Evolutionary conservation across 441 rosid species (phyloP).

Genomic region (Pelargonium fulgidum): DNA sequence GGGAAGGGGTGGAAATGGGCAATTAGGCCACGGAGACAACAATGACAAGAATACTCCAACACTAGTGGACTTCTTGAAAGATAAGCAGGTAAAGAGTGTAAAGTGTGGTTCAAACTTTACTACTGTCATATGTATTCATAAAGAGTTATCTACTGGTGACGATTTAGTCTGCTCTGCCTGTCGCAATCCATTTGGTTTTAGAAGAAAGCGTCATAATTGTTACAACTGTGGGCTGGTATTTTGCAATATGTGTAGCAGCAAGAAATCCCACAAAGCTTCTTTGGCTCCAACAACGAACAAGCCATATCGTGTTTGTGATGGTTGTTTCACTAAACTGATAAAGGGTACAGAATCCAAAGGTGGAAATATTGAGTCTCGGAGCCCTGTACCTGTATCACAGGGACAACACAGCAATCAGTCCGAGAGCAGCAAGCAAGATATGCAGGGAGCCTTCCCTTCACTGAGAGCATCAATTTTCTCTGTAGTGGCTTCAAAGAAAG

Average conservation of each 20-base stretch:
- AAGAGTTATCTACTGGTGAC: constrained; percentile 85
- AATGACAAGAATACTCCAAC: constrained; percentile 80
- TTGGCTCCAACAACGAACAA: constrained; percentile 94
- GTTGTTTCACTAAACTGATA: constrained; percentile 68
- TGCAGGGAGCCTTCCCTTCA: constrained; percentile 63
- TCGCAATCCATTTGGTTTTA: constrained; percentile 76
- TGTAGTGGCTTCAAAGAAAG: constrained; percentile 82
- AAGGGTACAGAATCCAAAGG: constrained; percentile 68
- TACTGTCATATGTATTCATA: constrained; percentile 87
- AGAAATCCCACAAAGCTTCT: constrained; percentile 78
- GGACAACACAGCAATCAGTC: constrained; percentile 55
- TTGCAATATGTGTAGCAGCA: constrained; percentile 85
- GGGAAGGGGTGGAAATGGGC: constrained; percentile 98
- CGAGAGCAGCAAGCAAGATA: constrained; percentile 66
- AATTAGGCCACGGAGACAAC: constrained; percentile 85
- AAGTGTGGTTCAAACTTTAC: constrained; percentile 83
- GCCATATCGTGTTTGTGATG: constrained; percentile 83
- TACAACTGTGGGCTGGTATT: constrained; percentile 89
- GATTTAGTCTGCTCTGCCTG: constrained; percentile 98
- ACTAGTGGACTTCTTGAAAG: constrained; percentile 75
- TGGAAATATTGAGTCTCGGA: constrained; percentile 63
- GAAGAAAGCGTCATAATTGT: constrained; percentile 92
- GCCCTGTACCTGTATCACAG: constrained; percentile 35
- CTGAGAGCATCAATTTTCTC: constrained; percentile 70
- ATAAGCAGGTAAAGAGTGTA: constrained; percentile 90